Conservation (phyloP, 2,329 filamentous ascomycete genomes). For the Lachnellula occidentalis region DNA sequence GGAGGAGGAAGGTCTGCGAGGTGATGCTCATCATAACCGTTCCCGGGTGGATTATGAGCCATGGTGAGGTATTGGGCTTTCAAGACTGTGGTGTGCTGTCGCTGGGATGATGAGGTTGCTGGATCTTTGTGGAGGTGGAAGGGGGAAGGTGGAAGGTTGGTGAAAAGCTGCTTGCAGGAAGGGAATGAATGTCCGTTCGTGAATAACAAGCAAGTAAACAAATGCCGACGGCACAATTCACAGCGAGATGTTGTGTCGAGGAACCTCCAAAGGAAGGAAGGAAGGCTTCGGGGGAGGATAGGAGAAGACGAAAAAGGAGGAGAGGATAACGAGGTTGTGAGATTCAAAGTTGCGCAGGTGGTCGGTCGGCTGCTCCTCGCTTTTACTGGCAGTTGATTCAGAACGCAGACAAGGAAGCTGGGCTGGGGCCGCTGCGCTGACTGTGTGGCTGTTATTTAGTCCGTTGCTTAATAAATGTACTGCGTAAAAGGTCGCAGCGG, state of each 20-base stretch:
- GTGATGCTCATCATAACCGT: conserved; percentile 36
- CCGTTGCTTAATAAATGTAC: neutral
- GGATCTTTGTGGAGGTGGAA: too few species aligned
- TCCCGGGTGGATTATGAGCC: conserved; percentile 38
- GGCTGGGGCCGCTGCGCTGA: neutral
- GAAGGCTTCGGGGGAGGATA: too few species aligned
- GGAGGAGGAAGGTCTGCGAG: neutral
- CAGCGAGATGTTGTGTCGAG: too few species aligned
- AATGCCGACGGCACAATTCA: too few species aligned
- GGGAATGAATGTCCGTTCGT: too few species aligned
- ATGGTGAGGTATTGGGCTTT: neutral
- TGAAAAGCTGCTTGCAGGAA: too few species aligned
- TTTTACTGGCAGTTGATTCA: neutral
- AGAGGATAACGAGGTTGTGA: neutral
- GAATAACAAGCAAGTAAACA: too few species aligned
- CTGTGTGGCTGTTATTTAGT: too few species aligned
- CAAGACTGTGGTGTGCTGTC: neutral
- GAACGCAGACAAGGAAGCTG: neutral
- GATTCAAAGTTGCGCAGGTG: neutral
- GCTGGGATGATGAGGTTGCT: neutral
- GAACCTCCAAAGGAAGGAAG: too few species aligned
- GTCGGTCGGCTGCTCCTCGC: neutral
- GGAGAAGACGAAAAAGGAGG: too few species aligned
- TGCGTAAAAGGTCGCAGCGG: neutral
- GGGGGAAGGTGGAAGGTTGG: too few species aligned